Conservation (phyloP, 306 rosid species). For the Cicer arietinum region DNA sequence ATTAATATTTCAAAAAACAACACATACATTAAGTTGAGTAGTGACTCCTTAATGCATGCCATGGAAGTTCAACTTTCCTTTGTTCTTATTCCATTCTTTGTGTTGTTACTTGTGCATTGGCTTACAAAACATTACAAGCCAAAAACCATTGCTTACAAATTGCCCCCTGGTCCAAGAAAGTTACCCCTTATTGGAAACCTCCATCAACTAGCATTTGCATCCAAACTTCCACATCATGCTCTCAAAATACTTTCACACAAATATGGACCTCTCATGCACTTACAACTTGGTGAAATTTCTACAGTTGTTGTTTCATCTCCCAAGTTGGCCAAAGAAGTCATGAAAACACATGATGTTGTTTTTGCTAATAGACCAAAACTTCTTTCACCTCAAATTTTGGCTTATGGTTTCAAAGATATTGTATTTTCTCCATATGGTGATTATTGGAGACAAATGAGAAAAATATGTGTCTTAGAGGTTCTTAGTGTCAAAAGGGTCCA, state of each 20-base stretch:
- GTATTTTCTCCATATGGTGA: conserved; percentile 1
- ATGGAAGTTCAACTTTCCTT: neutral
- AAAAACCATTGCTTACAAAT: neutral
- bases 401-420: neutral
- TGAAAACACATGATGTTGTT: conserved; percentile 29
- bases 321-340: conserved; percentile 19
- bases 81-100: neutral
- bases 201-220: conserved; percentile 36
- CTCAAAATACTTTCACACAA: neutral
- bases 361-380: conserved; percentile 26
- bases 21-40: neutral
- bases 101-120: neutral
- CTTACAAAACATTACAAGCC: conserved; percentile 28
- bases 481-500: conserved; percentile 3
- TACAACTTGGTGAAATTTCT: conserved; percentile 39
- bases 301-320: conserved; percentile 20
- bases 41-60: neutral
- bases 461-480: conserved; percentile 12
- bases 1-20: neutral
- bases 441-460: conserved; percentile 17
- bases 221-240: conserved; percentile 32
- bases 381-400: conserved; percentile 10
- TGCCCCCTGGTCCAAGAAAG: conserved; percentile 33
- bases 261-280: conserved; percentile 5
- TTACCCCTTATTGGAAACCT: conserved; percentile 38